These are phyloP conservation scores for Fomitopsis pinicola DNA, from an alignment of 1,284 basidiomycete species.

Conservation along the genomic window DNA sequence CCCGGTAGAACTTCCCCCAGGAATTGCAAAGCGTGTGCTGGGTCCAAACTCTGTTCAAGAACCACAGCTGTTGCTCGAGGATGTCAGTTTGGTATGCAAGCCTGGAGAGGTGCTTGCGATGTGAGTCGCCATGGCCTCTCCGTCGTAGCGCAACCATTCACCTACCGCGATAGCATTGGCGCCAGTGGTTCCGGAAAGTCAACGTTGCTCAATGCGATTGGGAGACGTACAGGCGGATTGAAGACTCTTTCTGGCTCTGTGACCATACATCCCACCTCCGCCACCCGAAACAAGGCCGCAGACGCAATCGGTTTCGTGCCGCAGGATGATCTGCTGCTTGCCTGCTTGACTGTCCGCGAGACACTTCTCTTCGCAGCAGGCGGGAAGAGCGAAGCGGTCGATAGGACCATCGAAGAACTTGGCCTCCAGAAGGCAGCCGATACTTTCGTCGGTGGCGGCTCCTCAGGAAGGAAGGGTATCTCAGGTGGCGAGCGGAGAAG, in stretches of 20 bases:
- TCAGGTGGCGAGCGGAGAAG: background rate
- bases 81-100: background rate
- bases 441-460: background rate
- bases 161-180: background rate
- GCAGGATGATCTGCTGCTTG: background rate
- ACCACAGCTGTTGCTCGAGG: background rate
- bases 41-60: background rate
- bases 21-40: background rate
- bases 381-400: background rate
- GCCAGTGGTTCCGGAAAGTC: background rate
- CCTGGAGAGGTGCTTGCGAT: background rate
- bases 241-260: background rate
- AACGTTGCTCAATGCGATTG: background rate
- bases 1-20: background rate
- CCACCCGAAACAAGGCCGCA: background rate
- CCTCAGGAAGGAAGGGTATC: background rate
- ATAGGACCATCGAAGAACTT: background rate
- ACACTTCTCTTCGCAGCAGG: background rate
- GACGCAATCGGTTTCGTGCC: background rate
- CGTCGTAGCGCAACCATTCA: background rate
- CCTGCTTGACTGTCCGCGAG: background rate
- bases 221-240: background rate
- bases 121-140: background rate
- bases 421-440: background rate
- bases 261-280: background rate